Conservation (phyloP, 495 filamentous ascomycete genomes). For the Penicillium flavigenum region DNA sequence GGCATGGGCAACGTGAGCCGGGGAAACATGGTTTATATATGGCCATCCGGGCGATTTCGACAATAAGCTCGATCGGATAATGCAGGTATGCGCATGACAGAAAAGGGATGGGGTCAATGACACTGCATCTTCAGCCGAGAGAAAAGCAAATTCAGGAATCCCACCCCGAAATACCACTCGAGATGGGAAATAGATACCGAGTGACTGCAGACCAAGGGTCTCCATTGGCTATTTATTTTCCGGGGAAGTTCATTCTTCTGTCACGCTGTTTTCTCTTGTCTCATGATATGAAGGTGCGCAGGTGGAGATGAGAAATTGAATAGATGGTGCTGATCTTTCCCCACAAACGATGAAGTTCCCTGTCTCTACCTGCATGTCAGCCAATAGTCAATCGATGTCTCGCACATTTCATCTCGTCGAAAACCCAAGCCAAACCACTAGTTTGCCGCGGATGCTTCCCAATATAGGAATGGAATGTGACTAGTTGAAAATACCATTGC, state of each 20-base stretch:
- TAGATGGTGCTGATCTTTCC: slow-evolving; percentile 25
- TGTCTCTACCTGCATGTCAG: slow-evolving; percentile 12
- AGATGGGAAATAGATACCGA: slow-evolving; percentile 24
- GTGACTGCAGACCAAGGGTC: slow-evolving; percentile 15
- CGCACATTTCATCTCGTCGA: slow-evolving; percentile 9
- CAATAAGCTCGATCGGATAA: slow-evolving; percentile 3
- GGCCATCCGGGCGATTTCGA: not conserved
- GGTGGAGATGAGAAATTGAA: slow-evolving; percentile 16
- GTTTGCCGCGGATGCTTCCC: slow-evolving; percentile 11
- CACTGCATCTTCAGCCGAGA: slow-evolving; percentile 9
- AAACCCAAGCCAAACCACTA: slow-evolving; percentile 13
- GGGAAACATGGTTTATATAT: slow-evolving; percentile 6
- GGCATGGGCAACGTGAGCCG: slow-evolving; percentile 6
- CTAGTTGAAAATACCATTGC: slow-evolving; percentile 24
- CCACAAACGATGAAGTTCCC: slow-evolving; percentile 20
- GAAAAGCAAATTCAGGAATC: slow-evolving; percentile 10
- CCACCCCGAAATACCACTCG: slow-evolving; percentile 27
- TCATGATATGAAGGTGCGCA: slow-evolving; percentile 19
- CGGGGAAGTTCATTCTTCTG: slow-evolving; percentile 9
- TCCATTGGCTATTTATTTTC: slow-evolving; percentile 7
- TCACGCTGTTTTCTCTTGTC: slow-evolving; percentile 21
- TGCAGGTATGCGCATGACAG: slow-evolving; percentile 15
- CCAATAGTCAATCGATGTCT: slow-evolving; percentile 14
- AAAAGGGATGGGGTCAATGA: slow-evolving; percentile 2
- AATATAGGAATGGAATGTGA: slow-evolving; percentile 28